These are phyloP conservation scores for Arabidopsis arenosa DNA, from an alignment of 345 rosid genomes.

Conservation along the genomic window DNA sequence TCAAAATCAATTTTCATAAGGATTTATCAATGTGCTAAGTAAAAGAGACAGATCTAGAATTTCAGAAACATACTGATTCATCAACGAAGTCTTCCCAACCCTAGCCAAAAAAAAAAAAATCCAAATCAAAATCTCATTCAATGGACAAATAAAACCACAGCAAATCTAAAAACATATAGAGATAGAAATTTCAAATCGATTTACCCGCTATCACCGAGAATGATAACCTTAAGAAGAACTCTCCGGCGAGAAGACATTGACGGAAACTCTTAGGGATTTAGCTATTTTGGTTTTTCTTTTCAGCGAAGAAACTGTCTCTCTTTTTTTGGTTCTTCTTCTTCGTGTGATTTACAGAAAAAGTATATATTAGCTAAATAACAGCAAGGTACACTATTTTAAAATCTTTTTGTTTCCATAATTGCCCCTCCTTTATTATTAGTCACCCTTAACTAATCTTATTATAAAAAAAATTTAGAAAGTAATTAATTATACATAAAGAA, in stretches of 20 bases:
- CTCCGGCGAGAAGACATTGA: constrained; percentile 82
- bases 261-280: neutral
- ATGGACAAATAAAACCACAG: neutral
- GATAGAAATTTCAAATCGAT: neutral
- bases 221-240: constrained; percentile 82
- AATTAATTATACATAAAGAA: neutral
- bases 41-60: constrained; percentile 22
- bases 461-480: neutral
- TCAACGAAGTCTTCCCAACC: constrained; percentile 93
- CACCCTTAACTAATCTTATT: constrained; percentile 14
- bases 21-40: too few species aligned
- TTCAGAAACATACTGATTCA: constrained; percentile 78
- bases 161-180: neutral
- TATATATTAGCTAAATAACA: constrained; percentile 39
- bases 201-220: constrained; percentile 91
- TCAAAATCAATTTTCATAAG: neutral
- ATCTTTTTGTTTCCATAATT: neutral
- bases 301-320: constrained; percentile 40
- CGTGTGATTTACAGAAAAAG: constrained; percentile 7
- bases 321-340: neutral
- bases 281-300: neutral
- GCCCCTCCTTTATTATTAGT: constrained; percentile 27
- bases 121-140: constrained; percentile 10
- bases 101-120: constrained; percentile 39
- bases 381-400: constrained; percentile 35